Evolutionary conservation across 208 protist species (phyloP), one percentile per base, ranked within the genome.

Genomic region (Trypanosoma brucei): DNA sequence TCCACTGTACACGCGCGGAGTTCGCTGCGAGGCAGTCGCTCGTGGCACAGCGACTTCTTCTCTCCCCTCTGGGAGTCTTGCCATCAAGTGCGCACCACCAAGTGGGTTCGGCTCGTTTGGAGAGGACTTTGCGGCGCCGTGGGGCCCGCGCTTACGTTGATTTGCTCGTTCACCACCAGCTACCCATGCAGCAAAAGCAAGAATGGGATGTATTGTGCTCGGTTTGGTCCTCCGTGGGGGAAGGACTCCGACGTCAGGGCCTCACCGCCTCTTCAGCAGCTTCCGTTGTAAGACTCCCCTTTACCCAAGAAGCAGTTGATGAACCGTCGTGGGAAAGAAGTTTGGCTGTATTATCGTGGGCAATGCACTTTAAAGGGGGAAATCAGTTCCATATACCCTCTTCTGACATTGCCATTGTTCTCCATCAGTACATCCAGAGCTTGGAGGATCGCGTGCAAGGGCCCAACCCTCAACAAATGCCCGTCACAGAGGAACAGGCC

Each of bases 91-190:
- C 31, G 6, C 42, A 57, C 37, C 57, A 59, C 54, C 34, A 42
- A 50, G 30, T 49, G 2, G 48, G 14, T 54, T 37, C 65, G 38
- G 54, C 3, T 22, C 11, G 7, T 36, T 53, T 81, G 0, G 70
- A 59, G 33, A 42, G 37, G 8, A 66, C 67, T 34, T n/a, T 84
- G 3, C 59, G 59, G n/a, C 62, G 68, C 22, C 79, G 79, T 51
- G 79, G 70, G 4, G 79, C 70, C 22, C 30, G 52, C 46, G 68
- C 66, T 11, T 84, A 81, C 44, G 58, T 84, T 44, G 73, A 72
- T 62, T 56, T 78, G 22, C 68, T 84, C 9, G 62, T 76, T 33
- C 61, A 70, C 36, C 68, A 75, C 57, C 9, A 40, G 4, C 44
- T 52, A 14, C 5, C 42, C 22, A 59, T 72, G 13, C 8, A 34